Conservation (phyloP, 331 rosid genomes). For the Prunus yedoensis region DNA sequence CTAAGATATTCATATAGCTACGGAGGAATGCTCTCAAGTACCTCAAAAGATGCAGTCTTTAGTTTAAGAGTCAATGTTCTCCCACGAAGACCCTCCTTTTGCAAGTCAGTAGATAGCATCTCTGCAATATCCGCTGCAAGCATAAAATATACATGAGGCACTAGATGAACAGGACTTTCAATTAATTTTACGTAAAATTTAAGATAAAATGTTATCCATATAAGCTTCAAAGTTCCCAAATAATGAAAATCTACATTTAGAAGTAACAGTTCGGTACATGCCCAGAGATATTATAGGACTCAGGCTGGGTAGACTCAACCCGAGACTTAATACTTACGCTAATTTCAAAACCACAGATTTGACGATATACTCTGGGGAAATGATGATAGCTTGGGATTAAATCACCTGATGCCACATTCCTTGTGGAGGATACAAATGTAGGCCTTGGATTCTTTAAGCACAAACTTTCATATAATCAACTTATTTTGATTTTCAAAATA, state of each 20-base stretch:
- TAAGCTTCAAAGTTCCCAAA: background rate
- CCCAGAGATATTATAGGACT: background rate
- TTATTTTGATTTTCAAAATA: background rate
- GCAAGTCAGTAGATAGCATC: conserved; percentile 75
- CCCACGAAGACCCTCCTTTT: conserved; percentile 73
- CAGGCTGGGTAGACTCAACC: background rate
- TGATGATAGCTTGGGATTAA: background rate
- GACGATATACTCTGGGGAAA: background rate
- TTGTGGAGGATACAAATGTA: background rate
- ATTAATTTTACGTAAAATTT: background rate
- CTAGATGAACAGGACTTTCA: background rate
- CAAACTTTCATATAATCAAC: background rate
- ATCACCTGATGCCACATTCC: background rate
- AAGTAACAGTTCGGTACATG: background rate
- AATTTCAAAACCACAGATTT: background rate
- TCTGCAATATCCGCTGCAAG: conserved; percentile 82
- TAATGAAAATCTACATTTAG: no score
- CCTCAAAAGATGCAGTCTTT: conserved; percentile 89
- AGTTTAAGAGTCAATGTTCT: conserved; percentile 81
- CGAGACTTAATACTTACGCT: background rate
- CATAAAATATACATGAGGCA: background rate
- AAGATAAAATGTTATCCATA: background rate
- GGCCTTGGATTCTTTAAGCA: background rate
- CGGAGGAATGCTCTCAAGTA: conserved; percentile 25
- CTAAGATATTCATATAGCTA: background rate